Conservation (phyloP, 2,329 filamentous ascomycete species). For the Botryosphaeria dothidea region DNA sequence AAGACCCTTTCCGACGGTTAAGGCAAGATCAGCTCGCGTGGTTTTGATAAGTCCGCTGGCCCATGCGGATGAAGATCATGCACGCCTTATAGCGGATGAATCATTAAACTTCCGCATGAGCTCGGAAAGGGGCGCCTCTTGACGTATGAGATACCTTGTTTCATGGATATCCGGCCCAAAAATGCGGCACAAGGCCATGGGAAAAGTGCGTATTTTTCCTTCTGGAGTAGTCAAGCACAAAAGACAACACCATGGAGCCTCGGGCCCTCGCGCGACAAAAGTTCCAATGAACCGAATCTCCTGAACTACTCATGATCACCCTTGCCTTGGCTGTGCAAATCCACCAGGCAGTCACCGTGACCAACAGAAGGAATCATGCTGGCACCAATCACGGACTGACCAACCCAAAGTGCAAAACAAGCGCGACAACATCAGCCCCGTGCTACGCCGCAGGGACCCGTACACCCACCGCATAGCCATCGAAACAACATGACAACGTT, state of each 20-base stretch:
- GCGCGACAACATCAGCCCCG: not conserved
- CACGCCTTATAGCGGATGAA: conserved; percentile 7
- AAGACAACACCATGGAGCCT: too few species aligned
- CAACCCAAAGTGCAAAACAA: not conserved
- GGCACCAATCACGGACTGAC: not conserved
- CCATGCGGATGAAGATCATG: conserved; percentile 12
- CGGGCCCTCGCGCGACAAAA: not conserved
- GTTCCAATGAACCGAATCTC: not conserved
- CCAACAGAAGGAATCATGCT: not conserved
- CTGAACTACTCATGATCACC: not conserved
- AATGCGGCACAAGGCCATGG: not conserved
- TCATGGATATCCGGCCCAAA: not conserved
- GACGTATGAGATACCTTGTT: not conserved
- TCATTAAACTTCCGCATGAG: conserved; percentile 5
- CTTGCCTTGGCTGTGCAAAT: not conserved
- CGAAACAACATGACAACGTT: not conserved
- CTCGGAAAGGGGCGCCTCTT: not conserved
- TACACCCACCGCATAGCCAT: not conserved
- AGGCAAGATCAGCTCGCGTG: conserved; percentile 5
- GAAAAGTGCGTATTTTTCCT: not conserved
- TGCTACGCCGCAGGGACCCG: not conserved
- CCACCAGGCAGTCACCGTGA: not conserved
- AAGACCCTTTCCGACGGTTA: not conserved
- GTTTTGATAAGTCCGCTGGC: conserved; percentile 2
- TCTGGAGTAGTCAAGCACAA: not conserved